Percentiles rank a stretch among this genome's conserved stretches.
Evolutionary conservation across 2,329 filamentous ascomycete genomes (phyloP).

Genomic region (Paecilomyces niveus): DNA sequence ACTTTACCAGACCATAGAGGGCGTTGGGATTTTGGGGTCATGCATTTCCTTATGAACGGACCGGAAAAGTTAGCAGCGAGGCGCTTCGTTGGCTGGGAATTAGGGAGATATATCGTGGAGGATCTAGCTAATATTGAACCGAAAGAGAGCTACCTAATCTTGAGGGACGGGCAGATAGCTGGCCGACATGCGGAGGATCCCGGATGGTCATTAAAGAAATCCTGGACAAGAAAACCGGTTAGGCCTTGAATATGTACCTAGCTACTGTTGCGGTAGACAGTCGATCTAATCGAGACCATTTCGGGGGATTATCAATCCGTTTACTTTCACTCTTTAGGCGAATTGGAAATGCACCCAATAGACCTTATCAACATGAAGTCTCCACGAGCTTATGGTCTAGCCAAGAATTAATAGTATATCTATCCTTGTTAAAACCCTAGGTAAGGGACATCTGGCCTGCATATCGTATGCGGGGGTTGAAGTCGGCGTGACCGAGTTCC

Average conservation of each 20-base stretch:
- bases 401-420: no score
- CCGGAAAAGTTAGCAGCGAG: slow-evolving; percentile 4
- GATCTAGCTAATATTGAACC: not conserved
- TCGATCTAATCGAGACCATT: not conserved
- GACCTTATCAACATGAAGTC: no score
- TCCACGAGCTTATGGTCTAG: no score
- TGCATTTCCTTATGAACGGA: slow-evolving; percentile 1
- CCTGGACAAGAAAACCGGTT: not conserved
- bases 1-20: not conserved
- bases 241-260: not conserved
- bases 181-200: not conserved
- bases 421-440: no score
- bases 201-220: not conserved
- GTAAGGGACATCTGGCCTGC: no score
- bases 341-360: no score
- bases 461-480: not conserved
- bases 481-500: not conserved
- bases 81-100: not conserved
- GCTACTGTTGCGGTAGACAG: not conserved
- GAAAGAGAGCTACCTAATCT: not conserved
- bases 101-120: not conserved
- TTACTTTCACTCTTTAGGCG: no score
- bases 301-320: not conserved
- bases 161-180: not conserved
- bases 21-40: not conserved